Conservation (phyloP, 2,329 filamentous ascomycete species). For the Cladosporium sp. region DNA sequence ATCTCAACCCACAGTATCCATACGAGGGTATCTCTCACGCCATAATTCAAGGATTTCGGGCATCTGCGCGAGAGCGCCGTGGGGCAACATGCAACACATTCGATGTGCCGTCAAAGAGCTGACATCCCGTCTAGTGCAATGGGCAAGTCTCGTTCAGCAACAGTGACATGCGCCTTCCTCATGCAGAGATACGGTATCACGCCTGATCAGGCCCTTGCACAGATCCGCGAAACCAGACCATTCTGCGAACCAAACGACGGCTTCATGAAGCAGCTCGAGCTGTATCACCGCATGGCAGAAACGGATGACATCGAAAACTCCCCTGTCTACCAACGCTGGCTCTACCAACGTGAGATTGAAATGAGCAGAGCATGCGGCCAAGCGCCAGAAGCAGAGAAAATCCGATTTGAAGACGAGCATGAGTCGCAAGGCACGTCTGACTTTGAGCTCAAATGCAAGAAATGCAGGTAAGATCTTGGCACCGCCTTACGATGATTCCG, state of each 20-base stretch:
- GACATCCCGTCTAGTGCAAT: constrained; percentile 62
- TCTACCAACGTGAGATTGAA: constrained; percentile 60
- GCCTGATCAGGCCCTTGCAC: constrained; percentile 59
- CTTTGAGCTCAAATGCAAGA: constrained; percentile 78
- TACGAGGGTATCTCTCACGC: not conserved
- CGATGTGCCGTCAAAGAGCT: not conserved
- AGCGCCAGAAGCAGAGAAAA: constrained; percentile 67
- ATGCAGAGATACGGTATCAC: constrained; percentile 52
- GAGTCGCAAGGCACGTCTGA: constrained; percentile 32
- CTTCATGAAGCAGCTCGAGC: constrained; percentile 80
- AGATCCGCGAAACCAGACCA: constrained; percentile 63
- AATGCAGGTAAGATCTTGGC: constrained; percentile 62
- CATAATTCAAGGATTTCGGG: no score
- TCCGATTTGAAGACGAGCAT: constrained; percentile 74
- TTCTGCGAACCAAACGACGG: constrained; percentile 85
- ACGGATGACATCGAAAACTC: constrained; percentile 59
- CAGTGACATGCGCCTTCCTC: constrained; percentile 76
- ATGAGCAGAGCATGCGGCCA: constrained; percentile 65
- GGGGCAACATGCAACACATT: no score
- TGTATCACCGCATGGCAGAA: constrained; percentile 72
- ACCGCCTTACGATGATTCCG: not conserved
- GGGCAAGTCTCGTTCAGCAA: constrained; percentile 89
- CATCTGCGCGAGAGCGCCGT: no score
- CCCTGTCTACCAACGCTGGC: constrained; percentile 74
- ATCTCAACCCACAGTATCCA: not conserved